Base-by-base conservation (phyloP, 768 basidiomycete species). In the Auriculariales sp. region DNA sequence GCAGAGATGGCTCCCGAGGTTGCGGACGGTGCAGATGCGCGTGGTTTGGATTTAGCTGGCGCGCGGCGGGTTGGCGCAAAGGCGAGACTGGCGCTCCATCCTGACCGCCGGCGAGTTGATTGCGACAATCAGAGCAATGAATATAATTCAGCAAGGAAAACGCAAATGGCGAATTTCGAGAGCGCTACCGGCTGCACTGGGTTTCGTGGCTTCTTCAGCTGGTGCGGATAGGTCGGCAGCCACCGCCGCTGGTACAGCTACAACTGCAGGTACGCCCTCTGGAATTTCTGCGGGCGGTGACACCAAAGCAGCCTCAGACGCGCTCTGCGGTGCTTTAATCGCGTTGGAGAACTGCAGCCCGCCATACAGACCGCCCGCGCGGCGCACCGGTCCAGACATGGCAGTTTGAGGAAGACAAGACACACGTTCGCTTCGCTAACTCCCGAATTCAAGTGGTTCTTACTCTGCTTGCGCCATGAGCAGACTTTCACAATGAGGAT, bases 61-160 rank as follows among this genome's bases (percentile, higher is more conserved):
- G 68, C 70, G 55, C 86, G 73, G 48, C 86, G 78, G 48, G 87
- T 71, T 39, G 89, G 89, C 7, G 88, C 89, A 58, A 91, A 92
- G 15, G 86, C 89, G 55, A 91, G 82, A 12, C 87, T 77, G 54
- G 88, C 82, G 57, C 88, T 91, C 87, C 89, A 91, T 65, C 79
- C 87, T 89, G 73, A n/a, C 55, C 27, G 19, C 11, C 15, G 46
- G 17, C 31, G 48, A 17, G 28, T 17, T 27, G 19, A 9, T 17
- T 14, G 29, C n/a, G 12, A 35, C 34, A 44, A 35, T 17, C 24
- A 49, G 47, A 46, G 47, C 29, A 46, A 15, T 19, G 19, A n/a
- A 19, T 42, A 31, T 29, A 50, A 29, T 34, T 7, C 32, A 31
- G 22, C 27, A 17, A 27, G n/a, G 24, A 25, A 12, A 19, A 7